Percentiles rank a stretch among this genome's conserved stretches.
phyloP scores from a whole-genome alignment of 2,329 filamentous ascomycete genomes.

The Sclerotinia trifoliorum region DNA sequence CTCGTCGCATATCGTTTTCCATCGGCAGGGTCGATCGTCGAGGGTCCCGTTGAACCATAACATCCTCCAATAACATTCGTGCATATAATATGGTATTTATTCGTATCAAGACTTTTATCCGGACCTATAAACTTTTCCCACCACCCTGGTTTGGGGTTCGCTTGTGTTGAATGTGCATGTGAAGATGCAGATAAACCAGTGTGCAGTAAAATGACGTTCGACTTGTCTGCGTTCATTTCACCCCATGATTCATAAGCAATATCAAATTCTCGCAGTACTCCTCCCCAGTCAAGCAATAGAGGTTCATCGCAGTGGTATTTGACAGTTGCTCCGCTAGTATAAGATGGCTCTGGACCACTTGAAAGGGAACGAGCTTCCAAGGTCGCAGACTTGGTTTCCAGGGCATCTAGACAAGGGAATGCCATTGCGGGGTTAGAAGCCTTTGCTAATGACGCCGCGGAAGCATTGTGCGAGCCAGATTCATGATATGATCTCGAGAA shows the following conservation, averaged over 20 bases:
- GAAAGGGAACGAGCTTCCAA: conserved; percentile 66
- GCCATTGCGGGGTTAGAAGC: conserved; percentile 81
- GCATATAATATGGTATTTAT: conserved; percentile 91
- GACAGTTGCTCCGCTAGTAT: conserved; percentile 84
- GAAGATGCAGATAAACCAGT: conserved; percentile 96
- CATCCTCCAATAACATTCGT: conserved; percentile 96
- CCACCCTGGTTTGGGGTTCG: conserved; percentile 89
- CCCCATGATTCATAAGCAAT: conserved; percentile 96
- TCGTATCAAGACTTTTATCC: conserved; percentile 78
- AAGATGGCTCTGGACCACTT: conserved; percentile 87
- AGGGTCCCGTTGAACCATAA: conserved; percentile 91
- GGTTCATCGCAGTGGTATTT: conserved; percentile 72
- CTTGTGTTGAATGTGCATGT: conserved; percentile 87
- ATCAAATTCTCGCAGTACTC: conserved; percentile 82
- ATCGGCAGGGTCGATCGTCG: conserved; percentile 80
- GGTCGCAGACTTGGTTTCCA: conserved; percentile 74
- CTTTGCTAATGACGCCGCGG: conserved; percentile 29
- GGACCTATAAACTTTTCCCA: conserved; percentile 99
- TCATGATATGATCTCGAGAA: conserved; percentile 31
- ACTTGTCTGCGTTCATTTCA: conserved; percentile 70
- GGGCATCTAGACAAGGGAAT: conserved; percentile 84
- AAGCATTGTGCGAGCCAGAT: conserved; percentile 27
- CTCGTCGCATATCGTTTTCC: conserved; percentile 87
- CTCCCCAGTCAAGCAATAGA: conserved; percentile 89
- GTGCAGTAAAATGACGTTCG: conserved; percentile 87